phyloP scores from a whole-genome alignment of 345 rosid genomes.

The Hibiscus mutabilis region DNA sequence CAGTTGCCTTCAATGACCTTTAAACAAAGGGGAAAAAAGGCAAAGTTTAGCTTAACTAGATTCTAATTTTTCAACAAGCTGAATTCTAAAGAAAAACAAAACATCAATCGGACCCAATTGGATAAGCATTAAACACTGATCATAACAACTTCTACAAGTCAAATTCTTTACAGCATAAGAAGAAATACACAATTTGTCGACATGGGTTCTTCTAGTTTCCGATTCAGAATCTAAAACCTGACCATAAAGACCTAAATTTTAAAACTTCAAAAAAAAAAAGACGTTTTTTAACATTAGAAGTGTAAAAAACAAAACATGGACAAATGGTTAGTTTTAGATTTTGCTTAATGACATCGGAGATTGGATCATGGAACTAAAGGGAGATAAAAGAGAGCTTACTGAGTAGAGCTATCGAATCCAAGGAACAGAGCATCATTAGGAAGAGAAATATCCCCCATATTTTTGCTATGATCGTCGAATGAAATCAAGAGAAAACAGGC shows the following conservation, averaged over 20 bases:
- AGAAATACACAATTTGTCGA: not conserved
- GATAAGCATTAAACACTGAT: not conserved
- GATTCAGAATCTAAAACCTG: not conserved
- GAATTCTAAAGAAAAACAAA: slow-evolving; percentile 3
- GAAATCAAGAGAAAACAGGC: not conserved
- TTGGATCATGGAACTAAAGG: not conserved
- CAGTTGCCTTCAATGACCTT: slow-evolving; percentile 97
- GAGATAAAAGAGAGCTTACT: slow-evolving; percentile 34
- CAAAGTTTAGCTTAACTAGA: not conserved
- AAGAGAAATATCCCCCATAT: slow-evolving; percentile 49
- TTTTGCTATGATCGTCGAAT: not conserved
- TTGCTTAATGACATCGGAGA: not conserved
- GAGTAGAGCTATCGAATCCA: slow-evolving; percentile 89
- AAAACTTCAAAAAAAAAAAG: not conserved
- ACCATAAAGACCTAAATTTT: not conserved
- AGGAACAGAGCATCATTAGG: slow-evolving; percentile 73
- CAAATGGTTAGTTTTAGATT: not conserved
- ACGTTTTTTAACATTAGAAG: not conserved
- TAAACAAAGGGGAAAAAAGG: not conserved
- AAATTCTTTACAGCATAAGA: not conserved
- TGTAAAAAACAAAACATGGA: not conserved
- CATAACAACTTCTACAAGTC: not conserved
- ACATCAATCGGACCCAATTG: not conserved
- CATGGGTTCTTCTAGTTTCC: not conserved
- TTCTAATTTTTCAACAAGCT: not conserved